Evolutionary conservation across 768 basidiomycete genomes (phyloP).

Genomic region (Suillus tomentosus): DNA sequence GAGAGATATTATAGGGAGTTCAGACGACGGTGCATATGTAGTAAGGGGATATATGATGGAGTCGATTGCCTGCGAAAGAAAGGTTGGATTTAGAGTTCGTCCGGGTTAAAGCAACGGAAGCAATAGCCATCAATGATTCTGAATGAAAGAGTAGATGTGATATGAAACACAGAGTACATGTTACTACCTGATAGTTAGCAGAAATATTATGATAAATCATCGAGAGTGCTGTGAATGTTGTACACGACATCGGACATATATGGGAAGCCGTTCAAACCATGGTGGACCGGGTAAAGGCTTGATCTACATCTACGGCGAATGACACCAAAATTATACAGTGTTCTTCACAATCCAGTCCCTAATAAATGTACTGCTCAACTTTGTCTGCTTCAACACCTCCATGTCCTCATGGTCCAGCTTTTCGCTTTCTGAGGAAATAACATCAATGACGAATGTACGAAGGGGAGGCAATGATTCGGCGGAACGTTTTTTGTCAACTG

Average conservation of each 20-base stretch:
- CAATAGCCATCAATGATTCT: no score
- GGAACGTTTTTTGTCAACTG: constrained; percentile 68
- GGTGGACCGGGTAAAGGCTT: neutral
- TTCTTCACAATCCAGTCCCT: constrained; percentile 76
- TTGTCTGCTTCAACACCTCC: constrained; percentile 69
- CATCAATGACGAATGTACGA: constrained; percentile 79
- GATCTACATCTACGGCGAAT: neutral
- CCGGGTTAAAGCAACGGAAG: neutral
- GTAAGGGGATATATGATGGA: constrained; percentile 7
- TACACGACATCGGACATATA: no score
- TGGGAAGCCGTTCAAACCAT: neutral
- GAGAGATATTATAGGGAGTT: constrained; percentile 31
- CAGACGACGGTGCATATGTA: constrained; percentile 12
- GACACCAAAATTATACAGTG: neutral
- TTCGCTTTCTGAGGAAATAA: constrained; percentile 71
- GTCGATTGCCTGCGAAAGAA: constrained; percentile 9
- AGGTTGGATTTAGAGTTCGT: neutral
- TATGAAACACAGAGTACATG: neutral
- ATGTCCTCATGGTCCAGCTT: constrained; percentile 67
- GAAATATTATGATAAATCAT: neutral
- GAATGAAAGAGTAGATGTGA: neutral
- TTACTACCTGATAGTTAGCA: neutral
- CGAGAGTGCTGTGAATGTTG: neutral
- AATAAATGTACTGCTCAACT: constrained; percentile 95
- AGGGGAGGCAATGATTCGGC: constrained; percentile 60